A percentile compares a stretch with the other conserved stretches of the same genome.
Conservation (phyloP, 371 early-diverging fungal genomes). For the Mucor saturninus region DNA sequence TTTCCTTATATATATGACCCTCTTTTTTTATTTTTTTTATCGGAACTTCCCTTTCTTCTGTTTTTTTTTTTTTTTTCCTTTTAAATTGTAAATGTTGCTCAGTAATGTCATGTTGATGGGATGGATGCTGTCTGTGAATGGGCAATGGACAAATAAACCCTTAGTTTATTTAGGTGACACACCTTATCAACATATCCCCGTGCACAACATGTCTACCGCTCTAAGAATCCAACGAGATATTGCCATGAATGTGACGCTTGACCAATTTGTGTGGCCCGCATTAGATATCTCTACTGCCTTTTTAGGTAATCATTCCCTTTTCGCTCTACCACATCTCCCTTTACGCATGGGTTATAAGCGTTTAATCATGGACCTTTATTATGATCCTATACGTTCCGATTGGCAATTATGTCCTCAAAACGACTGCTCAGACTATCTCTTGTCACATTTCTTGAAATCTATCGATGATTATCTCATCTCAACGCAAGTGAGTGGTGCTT, state of each 20-base stretch:
- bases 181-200: slow-evolving; percentile 31
- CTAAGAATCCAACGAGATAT: slow-evolving; percentile 49
- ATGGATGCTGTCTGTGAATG: not conserved
- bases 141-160: not conserved
- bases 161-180: slow-evolving; percentile 28
- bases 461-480: slow-evolving; percentile 26
- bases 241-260: slow-evolving; percentile 43
- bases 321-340: slow-evolving; percentile 17
- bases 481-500: slow-evolving; percentile 14
- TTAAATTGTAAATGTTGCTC: not conserved
- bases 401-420: slow-evolving; percentile 49
- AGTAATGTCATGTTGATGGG: not conserved
- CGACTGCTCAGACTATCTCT: not conserved
- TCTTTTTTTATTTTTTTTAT: not conserved
- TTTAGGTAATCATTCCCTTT: slow-evolving; percentile 39
- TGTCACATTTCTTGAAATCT: not conserved
- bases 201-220: slow-evolving; percentile 26
- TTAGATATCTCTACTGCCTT: slow-evolving; percentile 37
- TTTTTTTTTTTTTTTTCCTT: not conserved
- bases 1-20: slow-evolving; percentile 5
- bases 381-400: slow-evolving; percentile 22
- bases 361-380: slow-evolving; percentile 46
- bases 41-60: not conserved
- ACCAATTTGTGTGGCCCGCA: slow-evolving; percentile 50
- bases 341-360: slow-evolving; percentile 44